Conservation (phyloP, 148 eudicot species). For the Fagopyrum esculentum region DNA sequence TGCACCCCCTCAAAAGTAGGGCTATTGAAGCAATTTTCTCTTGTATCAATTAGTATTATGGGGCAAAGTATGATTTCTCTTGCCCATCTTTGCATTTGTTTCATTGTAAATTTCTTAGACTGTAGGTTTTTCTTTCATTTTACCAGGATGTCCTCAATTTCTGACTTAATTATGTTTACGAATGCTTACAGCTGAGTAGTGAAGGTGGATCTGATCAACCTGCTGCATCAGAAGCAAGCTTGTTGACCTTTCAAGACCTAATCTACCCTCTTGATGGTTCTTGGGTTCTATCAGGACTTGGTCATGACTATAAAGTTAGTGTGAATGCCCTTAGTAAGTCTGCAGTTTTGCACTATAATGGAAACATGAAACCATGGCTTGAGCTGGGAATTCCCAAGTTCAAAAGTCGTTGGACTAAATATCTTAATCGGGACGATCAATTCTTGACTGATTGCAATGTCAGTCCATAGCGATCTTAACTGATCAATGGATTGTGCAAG, state of each 20-base stretch:
- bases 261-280: conserved; percentile 60
- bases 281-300: conserved; percentile 79
- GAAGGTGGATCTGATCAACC: conserved; percentile 33
- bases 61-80: background rate
- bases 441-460: conserved; percentile 82
- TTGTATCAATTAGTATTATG: background rate
- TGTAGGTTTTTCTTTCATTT: background rate
- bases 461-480: conserved; percentile 28
- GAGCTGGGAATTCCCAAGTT: conserved; percentile 81
- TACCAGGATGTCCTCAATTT: background rate
- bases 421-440: conserved; percentile 47
- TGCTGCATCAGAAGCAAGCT: conserved; percentile 54
- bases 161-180: conserved; percentile 11
- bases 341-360: conserved; percentile 76
- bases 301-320: conserved; percentile 68
- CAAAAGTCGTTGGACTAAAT: conserved; percentile 57
- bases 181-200: conserved; percentile 27
- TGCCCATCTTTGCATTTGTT: background rate
- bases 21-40: background rate
- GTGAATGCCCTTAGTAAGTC: conserved; percentile 41
- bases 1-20: background rate
- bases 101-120: background rate
- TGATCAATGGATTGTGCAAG: background rate
- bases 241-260: conserved; percentile 60
- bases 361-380: conserved; percentile 99